Evolutionary conservation across 345 rosid species (phyloP).

Genomic region (Xanthoceras sorbifolium): DNA sequence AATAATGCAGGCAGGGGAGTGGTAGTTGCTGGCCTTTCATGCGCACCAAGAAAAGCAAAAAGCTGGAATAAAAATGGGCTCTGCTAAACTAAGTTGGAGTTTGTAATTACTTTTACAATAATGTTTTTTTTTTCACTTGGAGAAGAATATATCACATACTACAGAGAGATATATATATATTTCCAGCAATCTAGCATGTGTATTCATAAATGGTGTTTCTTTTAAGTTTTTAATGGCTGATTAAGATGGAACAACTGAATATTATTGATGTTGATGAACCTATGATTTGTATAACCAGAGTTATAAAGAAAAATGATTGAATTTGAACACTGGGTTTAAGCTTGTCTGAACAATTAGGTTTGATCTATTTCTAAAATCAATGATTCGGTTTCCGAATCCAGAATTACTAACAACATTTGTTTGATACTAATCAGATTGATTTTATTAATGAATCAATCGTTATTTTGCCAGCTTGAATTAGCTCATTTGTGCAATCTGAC

Average conservation of each 20-base stretch:
- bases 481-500: no score
- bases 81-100: not conserved
- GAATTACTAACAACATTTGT: no score
- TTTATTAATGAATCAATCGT: no score
- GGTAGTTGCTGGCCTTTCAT: slow-evolving; percentile 58
- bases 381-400: no score
- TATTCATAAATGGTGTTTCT: not conserved
- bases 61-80: slow-evolving; percentile 10
- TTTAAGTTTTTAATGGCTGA: not conserved
- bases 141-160: not conserved
- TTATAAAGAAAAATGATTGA: not conserved
- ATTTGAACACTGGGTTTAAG: not conserved
- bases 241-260: not conserved
- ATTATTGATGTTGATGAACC: not conserved
- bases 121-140: slow-evolving; percentile 8
- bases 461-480: no score
- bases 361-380: no score
- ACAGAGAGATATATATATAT: not conserved
- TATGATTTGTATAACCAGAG: not conserved
- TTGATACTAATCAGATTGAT: no score
- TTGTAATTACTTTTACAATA: slow-evolving; percentile 23
- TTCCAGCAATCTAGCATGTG: not conserved
- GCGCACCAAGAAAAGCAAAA: slow-evolving; percentile 26
- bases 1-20: slow-evolving; percentile 43
- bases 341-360: no score